phyloP scores from a whole-genome alignment of 1,139 yeast genomes.

The Arxiozyma heterogenica region DNA sequence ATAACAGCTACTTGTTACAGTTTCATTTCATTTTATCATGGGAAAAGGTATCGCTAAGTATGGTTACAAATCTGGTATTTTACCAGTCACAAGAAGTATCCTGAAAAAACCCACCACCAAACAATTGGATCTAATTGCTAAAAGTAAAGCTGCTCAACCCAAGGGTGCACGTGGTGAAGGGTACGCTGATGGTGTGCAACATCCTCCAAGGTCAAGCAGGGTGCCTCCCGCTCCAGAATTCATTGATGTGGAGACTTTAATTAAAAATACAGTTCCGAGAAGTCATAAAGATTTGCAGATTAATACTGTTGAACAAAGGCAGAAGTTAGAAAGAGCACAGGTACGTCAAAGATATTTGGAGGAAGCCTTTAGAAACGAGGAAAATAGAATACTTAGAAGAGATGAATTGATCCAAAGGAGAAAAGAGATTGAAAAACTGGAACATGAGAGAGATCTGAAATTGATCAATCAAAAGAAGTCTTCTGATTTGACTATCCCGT shows the following conservation, averaged over 20 bases:
- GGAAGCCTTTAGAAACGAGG: conserved; percentile 59
- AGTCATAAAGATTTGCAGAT: conserved; percentile 33
- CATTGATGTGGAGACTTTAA: conserved; percentile 50
- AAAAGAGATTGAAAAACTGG: conserved; percentile 30
- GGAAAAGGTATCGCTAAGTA: conserved; percentile 39
- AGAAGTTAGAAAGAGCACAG: conserved; percentile 50
- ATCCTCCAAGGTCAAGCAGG: conserved; percentile 60
- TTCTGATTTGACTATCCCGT: conserved; percentile 59
- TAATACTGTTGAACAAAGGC: conserved; percentile 37
- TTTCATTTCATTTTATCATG: conserved; percentile 24
- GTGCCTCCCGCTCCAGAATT: conserved; percentile 46
- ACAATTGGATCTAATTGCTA: conserved; percentile 36
- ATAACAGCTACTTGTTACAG: not conserved
- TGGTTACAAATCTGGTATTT: conserved; percentile 48
- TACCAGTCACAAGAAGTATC: conserved; percentile 46
- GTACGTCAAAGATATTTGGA: conserved; percentile 65
- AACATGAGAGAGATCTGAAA: conserved; percentile 28
- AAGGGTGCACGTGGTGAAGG: conserved; percentile 38
- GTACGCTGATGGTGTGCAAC: conserved; percentile 64
- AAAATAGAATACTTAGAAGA: conserved; percentile 38
- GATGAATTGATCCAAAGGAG: conserved; percentile 32
- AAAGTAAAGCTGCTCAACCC: conserved; percentile 41
- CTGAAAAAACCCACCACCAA: conserved; percentile 43
- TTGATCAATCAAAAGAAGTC: conserved; percentile 16
- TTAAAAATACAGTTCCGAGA: conserved; percentile 40